phyloP scores from a whole-genome alignment of 345 rosid genomes.

The Brassica carinata region DNA sequence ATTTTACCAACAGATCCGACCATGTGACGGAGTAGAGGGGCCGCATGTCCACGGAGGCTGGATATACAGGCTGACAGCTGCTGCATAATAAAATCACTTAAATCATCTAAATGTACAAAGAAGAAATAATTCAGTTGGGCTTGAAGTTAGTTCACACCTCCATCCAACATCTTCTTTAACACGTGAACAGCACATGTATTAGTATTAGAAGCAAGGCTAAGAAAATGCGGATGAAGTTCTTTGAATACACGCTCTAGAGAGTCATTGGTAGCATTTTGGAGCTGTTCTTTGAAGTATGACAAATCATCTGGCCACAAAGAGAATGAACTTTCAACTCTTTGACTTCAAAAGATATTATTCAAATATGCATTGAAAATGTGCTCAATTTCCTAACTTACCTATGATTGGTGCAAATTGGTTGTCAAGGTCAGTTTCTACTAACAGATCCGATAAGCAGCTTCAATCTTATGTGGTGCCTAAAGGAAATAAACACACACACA shows the following conservation, averaged over 20 bases:
- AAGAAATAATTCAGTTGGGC: neutral
- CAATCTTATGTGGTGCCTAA: no score
- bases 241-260: slow-evolving; percentile 41
- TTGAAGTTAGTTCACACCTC: slow-evolving; percentile 49
- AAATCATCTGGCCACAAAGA: no score
- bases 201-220: slow-evolving; percentile 53
- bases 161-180: slow-evolving; percentile 80
- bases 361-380: no score
- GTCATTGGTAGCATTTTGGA: no score
- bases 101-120: neutral
- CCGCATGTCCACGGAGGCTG: slow-evolving; percentile 75
- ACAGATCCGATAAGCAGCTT: no score
- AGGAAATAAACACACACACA: no score
- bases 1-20: slow-evolving; percentile 85
- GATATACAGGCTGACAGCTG: slow-evolving; percentile 75
- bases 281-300: no score
- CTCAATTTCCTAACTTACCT: no score
- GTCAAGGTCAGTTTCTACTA: no score
- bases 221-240: slow-evolving; percentile 85
- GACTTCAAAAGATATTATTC: no score
- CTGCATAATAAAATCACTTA: slow-evolving; percentile 27
- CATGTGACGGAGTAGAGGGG: slow-evolving; percentile 80
- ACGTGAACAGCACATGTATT: slow-evolving; percentile 71
- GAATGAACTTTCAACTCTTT: no score
- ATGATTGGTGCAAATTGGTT: no score